Evolutionary conservation across 2,329 filamentous ascomycete genomes (phyloP).

Genomic region (Penicillium sp.): DNA sequence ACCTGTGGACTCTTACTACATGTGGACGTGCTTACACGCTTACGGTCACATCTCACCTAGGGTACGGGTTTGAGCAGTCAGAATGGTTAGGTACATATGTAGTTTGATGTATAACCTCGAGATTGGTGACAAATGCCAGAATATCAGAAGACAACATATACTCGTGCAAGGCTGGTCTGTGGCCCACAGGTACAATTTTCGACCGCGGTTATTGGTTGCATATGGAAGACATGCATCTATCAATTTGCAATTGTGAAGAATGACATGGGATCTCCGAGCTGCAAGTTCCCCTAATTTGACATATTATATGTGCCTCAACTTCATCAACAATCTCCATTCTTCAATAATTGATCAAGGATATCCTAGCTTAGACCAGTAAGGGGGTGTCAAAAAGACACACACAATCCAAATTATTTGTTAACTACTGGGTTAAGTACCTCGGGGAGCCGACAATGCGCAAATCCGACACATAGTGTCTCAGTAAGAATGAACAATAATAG

Average conservation of each 20-base stretch:
- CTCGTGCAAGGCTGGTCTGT: background rate
- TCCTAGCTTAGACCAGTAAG: background rate
- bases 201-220: background rate
- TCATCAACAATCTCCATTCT: background rate
- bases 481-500: background rate
- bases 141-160: background rate
- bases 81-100: background rate
- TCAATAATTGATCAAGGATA: background rate
- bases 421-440: background rate
- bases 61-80: background rate
- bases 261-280: background rate
- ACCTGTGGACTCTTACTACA: background rate
- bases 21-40: background rate
- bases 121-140: background rate
- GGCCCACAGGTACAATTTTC: background rate
- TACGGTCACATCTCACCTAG: slow-evolving; percentile 12
- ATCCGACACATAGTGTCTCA: background rate
- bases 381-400: background rate
- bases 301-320: background rate
- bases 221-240: slow-evolving; percentile 2
- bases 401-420: background rate
- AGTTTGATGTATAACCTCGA: background rate
- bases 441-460: background rate
- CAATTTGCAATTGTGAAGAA: background rate
- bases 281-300: background rate